phyloP scores from a whole-genome alignment of 345 rosid species.

The Angophora floribunda region DNA sequence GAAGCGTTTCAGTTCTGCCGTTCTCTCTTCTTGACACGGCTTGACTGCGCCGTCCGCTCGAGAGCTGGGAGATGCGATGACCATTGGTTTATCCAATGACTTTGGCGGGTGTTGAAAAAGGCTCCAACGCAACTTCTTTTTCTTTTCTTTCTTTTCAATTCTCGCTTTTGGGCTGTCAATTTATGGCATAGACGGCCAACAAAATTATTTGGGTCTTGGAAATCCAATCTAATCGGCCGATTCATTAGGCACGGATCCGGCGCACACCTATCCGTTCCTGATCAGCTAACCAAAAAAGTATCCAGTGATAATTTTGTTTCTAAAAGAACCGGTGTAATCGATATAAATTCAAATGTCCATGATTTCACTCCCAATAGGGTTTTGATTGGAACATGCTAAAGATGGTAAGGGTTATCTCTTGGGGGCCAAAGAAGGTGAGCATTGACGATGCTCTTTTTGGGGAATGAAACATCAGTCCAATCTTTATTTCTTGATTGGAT shows the following conservation, averaged over 20 bases:
- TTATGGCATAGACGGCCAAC: neutral
- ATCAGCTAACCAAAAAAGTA: neutral
- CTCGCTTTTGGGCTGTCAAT: neutral
- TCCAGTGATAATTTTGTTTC: neutral
- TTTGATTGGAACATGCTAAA: neutral
- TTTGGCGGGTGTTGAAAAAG: neutral
- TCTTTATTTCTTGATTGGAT: neutral
- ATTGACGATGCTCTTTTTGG: neutral
- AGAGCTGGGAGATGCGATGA: neutral
- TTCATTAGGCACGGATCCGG: fast-evolving
- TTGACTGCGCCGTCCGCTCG: neutral
- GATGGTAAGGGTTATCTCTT: neutral
- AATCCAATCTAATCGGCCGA: fast-evolving
- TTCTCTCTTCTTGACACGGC: neutral
- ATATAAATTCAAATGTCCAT: neutral
- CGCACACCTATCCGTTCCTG: neutral
- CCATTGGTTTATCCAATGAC: neutral
- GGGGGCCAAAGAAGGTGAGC: neutral
- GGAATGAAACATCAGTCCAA: neutral
- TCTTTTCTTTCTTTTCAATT: neutral
- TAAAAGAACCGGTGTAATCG: neutral
- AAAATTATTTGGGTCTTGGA: neutral
- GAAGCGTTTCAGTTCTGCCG: neutral
- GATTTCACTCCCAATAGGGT: neutral
- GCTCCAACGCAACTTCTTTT: neutral